A percentile compares a stretch with the other conserved stretches of the same genome.
These are phyloP conservation scores for Bipolaris gigantea DNA, from an alignment of 2,329 filamentous ascomycete species.

Conservation along the genomic window DNA sequence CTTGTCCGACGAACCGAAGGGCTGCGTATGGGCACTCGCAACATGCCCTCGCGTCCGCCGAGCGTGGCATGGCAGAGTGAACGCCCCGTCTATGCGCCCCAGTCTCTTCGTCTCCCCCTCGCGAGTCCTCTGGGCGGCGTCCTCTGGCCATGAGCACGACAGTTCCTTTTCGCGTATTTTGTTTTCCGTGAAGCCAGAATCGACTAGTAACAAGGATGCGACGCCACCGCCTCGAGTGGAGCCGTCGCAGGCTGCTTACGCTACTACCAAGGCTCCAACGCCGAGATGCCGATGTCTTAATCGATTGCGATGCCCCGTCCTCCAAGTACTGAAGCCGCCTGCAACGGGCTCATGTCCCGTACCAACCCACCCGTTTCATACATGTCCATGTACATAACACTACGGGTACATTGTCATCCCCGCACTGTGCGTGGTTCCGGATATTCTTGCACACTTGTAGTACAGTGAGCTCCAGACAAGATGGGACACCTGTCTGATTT, in stretches of 20 bases:
- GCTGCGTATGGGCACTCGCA: not conserved
- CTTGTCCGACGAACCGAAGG: slow-evolving; percentile 23
- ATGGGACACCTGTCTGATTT: no score
- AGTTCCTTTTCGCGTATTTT: slow-evolving; percentile 1
- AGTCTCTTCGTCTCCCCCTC: not conserved
- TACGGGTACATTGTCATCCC: not conserved
- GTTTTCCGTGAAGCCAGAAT: not conserved
- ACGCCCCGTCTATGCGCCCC: not conserved
- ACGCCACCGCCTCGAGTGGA: slow-evolving; percentile 4
- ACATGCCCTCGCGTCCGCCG: not conserved
- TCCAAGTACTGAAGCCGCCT: not conserved
- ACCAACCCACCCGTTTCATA: no score
- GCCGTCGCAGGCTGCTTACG: not conserved
- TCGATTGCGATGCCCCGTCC: not conserved
- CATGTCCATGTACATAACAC: no score
- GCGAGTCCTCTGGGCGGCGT: not conserved
- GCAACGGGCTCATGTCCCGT: no score
- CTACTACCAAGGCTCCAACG: not conserved
- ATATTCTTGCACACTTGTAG: not conserved
- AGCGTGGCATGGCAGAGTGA: not conserved
- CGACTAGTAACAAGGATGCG: slow-evolving; percentile 8
- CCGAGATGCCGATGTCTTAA: slow-evolving; percentile 4
- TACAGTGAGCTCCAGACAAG: no score
- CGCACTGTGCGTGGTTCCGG: not conserved
- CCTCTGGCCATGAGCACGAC: not conserved